phyloP scores from a whole-genome alignment of 441 rosid genomes.

The Theobroma grandiflorum region DNA sequence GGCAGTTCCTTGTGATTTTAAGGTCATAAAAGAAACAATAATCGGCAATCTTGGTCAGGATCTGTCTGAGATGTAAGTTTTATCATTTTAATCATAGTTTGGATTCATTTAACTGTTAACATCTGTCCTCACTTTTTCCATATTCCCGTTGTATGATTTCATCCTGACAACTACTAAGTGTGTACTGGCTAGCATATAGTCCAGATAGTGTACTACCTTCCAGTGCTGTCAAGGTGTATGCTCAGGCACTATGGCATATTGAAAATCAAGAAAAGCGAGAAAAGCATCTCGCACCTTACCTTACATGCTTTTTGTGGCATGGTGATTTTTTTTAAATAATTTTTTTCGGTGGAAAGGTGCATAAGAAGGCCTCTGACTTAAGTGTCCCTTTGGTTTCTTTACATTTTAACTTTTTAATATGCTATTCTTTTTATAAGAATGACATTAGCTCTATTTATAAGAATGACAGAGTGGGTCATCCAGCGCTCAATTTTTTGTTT shows the following conservation, averaged over 20 bases:
- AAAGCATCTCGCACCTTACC: not conserved
- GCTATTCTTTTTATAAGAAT: not conserved
- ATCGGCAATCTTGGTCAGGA: conserved; percentile 63
- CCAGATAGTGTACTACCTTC: not conserved
- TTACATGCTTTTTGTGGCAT: not conserved
- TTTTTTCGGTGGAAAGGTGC: not conserved
- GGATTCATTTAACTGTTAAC: not conserved
- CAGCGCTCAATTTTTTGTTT: not conserved
- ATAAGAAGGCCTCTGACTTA: not conserved
- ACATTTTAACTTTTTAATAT: not conserved
- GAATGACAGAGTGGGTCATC: not conserved
- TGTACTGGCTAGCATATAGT: conserved; percentile 2
- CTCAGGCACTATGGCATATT: not conserved
- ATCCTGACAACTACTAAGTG: not conserved
- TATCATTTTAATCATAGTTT: conserved; percentile 10
- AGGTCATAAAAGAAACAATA: conserved; percentile 65
- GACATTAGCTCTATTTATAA: not conserved
- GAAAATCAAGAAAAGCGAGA: not conserved
- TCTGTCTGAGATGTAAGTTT: conserved; percentile 67
- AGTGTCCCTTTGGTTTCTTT: not conserved
- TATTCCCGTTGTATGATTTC: not conserved
- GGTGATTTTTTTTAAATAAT: not conserved
- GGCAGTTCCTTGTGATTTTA: conserved; percentile 84
- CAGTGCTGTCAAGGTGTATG: not conserved
- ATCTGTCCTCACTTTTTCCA: not conserved